Base-by-base conservation (phyloP, 192 early-diverging fungal genomes). In the Coemansia sp. region DNA sequence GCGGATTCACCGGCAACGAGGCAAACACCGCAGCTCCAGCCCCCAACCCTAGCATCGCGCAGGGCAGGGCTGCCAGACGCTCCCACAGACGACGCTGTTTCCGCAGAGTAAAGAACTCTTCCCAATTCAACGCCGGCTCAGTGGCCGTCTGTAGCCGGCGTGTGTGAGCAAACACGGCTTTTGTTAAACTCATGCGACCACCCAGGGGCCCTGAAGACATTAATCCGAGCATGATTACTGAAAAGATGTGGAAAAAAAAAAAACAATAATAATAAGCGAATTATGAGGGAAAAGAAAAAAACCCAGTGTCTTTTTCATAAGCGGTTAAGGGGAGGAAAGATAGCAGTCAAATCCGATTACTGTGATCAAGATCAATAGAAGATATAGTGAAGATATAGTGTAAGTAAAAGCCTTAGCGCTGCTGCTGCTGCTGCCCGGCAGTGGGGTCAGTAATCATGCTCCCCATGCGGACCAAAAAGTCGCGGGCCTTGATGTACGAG, bases 41-140 rank as follows among this genome's bases (percentile, higher is more conserved):
- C 8, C 73, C 72, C 14, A 83, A 69, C 17, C 86, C 82, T 27
- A 85, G 48, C 5, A 86, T 55, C 14, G 85, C 83, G 31, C 85
- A 86, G 0, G 90, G 90, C 12, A 85, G 70, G 21, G 86, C 84
- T 14, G 82, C 82, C n/a, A 84, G 66, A 17, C 87, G 85, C 66
- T 90, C 91, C 70, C 82, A 88, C 41, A 85, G 79, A 29, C 88
- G 87, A 50, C 90, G 87, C 27, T 84, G 86, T 27, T 81, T 73
- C 37, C 90, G 88, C 51, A 92, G 67, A 15, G 67, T 64, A 66
- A 92, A 92, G 69, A 90, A 92, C 29, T 87, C 81, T 7, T 86
- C 76, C 90, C 89, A 90, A 21, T 79, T 81, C n/a, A 86, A 41
- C n/a, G 57, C 46, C 9, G 15, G 25, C 1, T 59, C 25, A 7